Base-by-base conservation (phyloP, 257 asterid genomes). In the Forsythia viridissima region DNA sequence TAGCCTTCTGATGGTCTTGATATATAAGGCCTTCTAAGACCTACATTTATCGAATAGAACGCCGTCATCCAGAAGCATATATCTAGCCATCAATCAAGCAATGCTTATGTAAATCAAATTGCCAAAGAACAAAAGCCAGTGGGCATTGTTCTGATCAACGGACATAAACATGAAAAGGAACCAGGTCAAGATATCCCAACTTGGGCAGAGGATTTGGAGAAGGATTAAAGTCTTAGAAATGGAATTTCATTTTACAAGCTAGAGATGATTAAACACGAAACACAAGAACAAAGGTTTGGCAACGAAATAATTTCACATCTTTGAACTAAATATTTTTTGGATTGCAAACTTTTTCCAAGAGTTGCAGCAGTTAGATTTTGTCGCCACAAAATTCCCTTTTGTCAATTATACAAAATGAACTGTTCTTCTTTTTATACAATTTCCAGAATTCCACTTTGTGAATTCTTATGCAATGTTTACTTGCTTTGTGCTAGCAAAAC, bases 191-290 rank as follows among this genome's bases (percentile, higher is more conserved):
- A 89, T 85, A 76, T 79, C 77, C 79, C 88, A 77, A 82, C 79
- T 78, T 85, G 88, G 94, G 87, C 86, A 66, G 90, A 88, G 76
- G 97, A 93, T 71, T 85, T 88, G 87, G 97, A 89, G 86, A 92
- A 90, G 87, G 92, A 86, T 84, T 92, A 91, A 83, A 86, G 73
- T 66, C 71, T 80, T n/a, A 92, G 90, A 79, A 89, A 79, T 86
- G 98, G 97, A 76, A 91, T 93, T 87, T 87, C 97, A 79, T 96
- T 90, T 85, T 96, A 93, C 88, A 92, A 96, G 90, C 84, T 96
- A 73, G 99, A 96, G 88, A 87, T 92, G 97, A 86, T 91, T 74
- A 89, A 89, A 78, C 24, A 24, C 24, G 24, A 24, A 24, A 24
- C 24, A 24, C 24, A 24, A 24, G 0, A 24, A 24, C 24, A 24